Percentiles rank a stretch among this genome's conserved stretches.
Conservation (phyloP, 345 rosid species). For the Firmiana major region DNA sequence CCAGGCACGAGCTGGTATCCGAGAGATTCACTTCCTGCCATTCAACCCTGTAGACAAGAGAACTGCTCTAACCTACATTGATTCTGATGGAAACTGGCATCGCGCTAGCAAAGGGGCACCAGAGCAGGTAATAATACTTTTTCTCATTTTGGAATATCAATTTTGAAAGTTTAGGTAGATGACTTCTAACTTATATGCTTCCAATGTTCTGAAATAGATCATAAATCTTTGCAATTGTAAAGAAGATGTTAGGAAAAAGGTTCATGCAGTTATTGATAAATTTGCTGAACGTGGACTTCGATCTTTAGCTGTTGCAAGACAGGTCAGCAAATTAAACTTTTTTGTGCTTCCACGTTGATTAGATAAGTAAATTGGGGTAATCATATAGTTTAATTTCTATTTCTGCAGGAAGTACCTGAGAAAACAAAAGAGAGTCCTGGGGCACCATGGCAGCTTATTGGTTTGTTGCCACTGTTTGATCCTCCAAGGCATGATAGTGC, state of each 20-base stretch:
- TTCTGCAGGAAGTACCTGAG: slow-evolving; percentile 76
- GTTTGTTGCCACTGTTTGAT: slow-evolving; percentile 86
- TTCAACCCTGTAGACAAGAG: slow-evolving; percentile 93
- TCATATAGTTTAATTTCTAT: background rate
- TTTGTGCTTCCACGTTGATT: background rate
- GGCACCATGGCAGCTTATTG: slow-evolving; percentile 77
- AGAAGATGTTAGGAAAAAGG: slow-evolving; percentile 71
- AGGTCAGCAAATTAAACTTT: slow-evolving; percentile 38
- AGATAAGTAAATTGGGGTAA: background rate
- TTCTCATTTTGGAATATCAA: background rate
- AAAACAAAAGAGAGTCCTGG: slow-evolving; percentile 68
- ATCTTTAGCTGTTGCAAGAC: slow-evolving; percentile 87
- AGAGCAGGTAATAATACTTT: slow-evolving; percentile 54
- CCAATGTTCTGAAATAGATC: slow-evolving; percentile 40
- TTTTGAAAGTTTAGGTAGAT: background rate
- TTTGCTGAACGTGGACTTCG: slow-evolving; percentile 94
- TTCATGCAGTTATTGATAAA: slow-evolving; percentile 72
- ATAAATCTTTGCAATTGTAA: slow-evolving; percentile 64
- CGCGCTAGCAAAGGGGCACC: slow-evolving; percentile 95
- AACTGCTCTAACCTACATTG: slow-evolving; percentile 83
- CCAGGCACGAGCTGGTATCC: slow-evolving; percentile 78
- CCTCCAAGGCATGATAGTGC: slow-evolving; percentile 99
- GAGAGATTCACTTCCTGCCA: slow-evolving; percentile 82
- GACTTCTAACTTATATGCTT: slow-evolving; percentile 1
- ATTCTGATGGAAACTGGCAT: slow-evolving; percentile 70